Conservation (phyloP, 371 early-diverging fungal species). For the Rhizomucor pusillus region DNA sequence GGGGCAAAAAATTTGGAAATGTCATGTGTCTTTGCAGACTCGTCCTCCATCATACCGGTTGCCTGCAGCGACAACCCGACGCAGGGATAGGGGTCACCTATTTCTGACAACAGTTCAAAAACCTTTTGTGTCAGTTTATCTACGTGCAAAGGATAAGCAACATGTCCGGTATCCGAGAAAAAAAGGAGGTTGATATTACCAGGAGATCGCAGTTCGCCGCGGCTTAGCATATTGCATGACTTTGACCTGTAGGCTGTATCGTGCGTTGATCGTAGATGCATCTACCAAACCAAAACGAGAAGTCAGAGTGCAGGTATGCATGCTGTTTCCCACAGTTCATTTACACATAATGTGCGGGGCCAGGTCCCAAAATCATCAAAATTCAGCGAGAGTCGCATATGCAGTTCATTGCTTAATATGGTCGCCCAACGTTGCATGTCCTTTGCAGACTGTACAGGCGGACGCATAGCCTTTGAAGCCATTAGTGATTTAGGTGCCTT, state of each 20-base stretch:
- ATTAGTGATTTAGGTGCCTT: constrained; percentile 57
- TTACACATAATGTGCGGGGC: constrained; percentile 50
- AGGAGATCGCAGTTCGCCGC: constrained; percentile 16
- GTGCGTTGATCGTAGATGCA: constrained; percentile 4
- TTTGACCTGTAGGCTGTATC: constrained; percentile 25
- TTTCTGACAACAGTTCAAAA: constrained; percentile 14
- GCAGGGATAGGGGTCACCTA: constrained; percentile 32
- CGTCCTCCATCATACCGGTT: constrained; percentile 21
- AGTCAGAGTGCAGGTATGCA: neutral
- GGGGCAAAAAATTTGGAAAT: constrained; percentile 31
- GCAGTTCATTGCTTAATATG: constrained; percentile 57
- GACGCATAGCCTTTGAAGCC: constrained; percentile 56
- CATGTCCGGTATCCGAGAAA: no score
- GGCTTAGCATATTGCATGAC: constrained; percentile 21
- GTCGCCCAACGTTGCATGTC: constrained; percentile 55
- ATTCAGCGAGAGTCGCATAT: constrained; percentile 47
- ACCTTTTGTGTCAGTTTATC: constrained; percentile 24
- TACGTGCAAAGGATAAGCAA: constrained; percentile 10
- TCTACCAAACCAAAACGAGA: constrained; percentile 3
- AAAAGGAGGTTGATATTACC: constrained; percentile 8
- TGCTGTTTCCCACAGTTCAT: neutral
- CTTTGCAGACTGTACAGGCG: constrained; percentile 18
- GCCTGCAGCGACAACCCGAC: constrained; percentile 34
- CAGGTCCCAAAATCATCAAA: constrained; percentile 48
- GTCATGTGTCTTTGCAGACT: constrained; percentile 20